phyloP scores from a whole-genome alignment of 2,329 filamentous ascomycete genomes.

The Colletotrichum abscissum region DNA sequence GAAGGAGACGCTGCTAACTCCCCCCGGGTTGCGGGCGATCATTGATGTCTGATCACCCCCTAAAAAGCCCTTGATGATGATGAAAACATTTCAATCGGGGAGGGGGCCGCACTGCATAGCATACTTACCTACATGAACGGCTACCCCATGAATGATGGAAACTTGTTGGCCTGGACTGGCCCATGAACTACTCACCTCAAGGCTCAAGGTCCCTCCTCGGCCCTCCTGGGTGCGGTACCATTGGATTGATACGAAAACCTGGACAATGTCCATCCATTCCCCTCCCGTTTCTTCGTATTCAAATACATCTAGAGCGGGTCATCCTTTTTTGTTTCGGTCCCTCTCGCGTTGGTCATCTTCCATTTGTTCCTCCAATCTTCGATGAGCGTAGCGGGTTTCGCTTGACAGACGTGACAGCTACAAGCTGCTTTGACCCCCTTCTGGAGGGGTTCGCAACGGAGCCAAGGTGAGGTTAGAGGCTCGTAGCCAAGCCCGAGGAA shows the following conservation, averaged over 20 bases:
- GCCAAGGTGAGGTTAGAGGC: not conserved
- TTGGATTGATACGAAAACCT: not conserved
- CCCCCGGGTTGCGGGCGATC: conserved; percentile 28
- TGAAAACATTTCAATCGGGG: conserved; percentile 17
- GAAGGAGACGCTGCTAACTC: not conserved
- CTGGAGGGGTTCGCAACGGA: not conserved
- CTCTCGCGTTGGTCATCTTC: not conserved
- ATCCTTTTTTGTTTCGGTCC: not conserved
- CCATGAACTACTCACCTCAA: not conserved
- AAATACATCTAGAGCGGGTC: not conserved
- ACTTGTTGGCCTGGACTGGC: not conserved
- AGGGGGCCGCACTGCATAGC: conserved; percentile 7
- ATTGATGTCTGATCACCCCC: conserved; percentile 19
- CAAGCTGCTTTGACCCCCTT: not conserved
- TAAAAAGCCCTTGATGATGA: conserved; percentile 2
- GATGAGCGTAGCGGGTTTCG: not conserved
- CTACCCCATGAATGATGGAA: not conserved
- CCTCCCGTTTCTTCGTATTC: not conserved
- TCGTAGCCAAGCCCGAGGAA: not conserved
- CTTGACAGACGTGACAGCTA: not conserved
- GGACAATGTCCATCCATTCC: not conserved
- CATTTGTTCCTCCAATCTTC: not conserved
- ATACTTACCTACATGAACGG: not conserved
- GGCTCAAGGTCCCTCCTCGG: too few relatives aligned
- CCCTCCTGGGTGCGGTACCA: not conserved